These are phyloP conservation scores for Alternaria incomplexa DNA, from an alignment of 2,329 filamentous ascomycete species.

Conservation along the genomic window DNA sequence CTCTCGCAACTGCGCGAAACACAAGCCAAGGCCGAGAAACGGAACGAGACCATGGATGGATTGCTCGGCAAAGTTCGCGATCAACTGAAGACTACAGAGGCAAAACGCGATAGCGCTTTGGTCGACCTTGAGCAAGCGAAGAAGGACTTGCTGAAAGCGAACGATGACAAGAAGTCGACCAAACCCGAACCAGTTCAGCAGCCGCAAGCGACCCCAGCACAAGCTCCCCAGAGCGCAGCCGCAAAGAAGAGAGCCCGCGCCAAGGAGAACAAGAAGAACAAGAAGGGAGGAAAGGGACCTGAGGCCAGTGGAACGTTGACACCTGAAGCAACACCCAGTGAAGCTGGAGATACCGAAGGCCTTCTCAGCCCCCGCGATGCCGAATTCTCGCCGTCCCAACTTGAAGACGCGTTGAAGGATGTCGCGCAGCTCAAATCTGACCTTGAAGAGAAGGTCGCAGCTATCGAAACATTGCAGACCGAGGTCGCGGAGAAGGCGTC, in stretches of 20 bases:
- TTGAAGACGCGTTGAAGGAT: conserved; percentile 38
- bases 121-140: conserved; percentile 47
- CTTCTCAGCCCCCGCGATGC: conserved; percentile 42
- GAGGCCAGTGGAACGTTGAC: conserved; percentile 44
- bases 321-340: conserved; percentile 44
- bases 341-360: conserved; percentile 46
- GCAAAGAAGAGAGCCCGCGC: conserved; percentile 76
- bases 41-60: conserved; percentile 60
- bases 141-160: conserved; percentile 34
- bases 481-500: conserved; percentile 63
- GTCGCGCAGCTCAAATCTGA: conserved; percentile 41
- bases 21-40: conserved; percentile 57
- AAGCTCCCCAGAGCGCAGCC: conserved; percentile 43
- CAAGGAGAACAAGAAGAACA: conserved; percentile 83
- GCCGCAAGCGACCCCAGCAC: conserved; percentile 25
- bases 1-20: conserved; percentile 37
- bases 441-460: conserved; percentile 43
- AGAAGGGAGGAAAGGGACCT: conserved; percentile 66
- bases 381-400: conserved; percentile 51
- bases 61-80: conserved; percentile 61
- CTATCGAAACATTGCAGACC: conserved; percentile 40
- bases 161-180: conserved; percentile 18
- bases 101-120: conserved; percentile 55
- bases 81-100: conserved; percentile 62
- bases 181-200: conserved; percentile 17